Evolutionary conservation across 108 stramenopile species (phyloP).

Genomic region (Nannochloropsis gaditana): DNA sequence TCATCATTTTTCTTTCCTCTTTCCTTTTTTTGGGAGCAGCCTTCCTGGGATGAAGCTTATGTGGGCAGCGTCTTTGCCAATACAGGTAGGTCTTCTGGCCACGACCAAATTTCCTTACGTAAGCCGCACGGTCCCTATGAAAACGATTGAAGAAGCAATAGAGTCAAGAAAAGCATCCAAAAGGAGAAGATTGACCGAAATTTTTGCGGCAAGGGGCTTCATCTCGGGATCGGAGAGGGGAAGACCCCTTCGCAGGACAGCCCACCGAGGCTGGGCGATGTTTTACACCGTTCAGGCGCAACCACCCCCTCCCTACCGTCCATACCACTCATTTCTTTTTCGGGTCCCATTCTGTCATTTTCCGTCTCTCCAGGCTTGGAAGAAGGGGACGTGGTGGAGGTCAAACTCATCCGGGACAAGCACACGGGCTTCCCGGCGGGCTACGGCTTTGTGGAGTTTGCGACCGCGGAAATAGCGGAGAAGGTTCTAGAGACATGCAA

Average conservation of each 20-base stretch:
- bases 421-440: constrained; percentile 46
- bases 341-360: neutral
- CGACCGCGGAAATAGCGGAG: constrained; percentile 43
- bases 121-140: neutral
- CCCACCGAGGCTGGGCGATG: no score
- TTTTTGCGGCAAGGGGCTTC: no score
- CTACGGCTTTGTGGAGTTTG: constrained; percentile 51
- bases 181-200: neutral
- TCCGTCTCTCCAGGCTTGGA: neutral
- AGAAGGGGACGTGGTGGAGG: constrained; percentile 44
- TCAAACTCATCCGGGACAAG: constrained; percentile 53
- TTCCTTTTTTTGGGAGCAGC: constrained; percentile 23
- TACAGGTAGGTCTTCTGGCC: constrained; percentile 21
- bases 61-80: constrained; percentile 36
- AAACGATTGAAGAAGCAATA: neutral
- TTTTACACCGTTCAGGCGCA: neutral
- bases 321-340: neutral
- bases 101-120: neutral
- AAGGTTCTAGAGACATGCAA: constrained; percentile 41
- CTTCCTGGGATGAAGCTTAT: constrained; percentile 44
- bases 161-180: neutral
- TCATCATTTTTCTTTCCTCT: neutral
- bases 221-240: no score
- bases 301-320: neutral
- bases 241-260: no score